Evolutionary conservation across 345 rosid genomes (phyloP), one percentile per base, ranked within the genome.

Genomic region (Lagerstroemia speciosa): DNA sequence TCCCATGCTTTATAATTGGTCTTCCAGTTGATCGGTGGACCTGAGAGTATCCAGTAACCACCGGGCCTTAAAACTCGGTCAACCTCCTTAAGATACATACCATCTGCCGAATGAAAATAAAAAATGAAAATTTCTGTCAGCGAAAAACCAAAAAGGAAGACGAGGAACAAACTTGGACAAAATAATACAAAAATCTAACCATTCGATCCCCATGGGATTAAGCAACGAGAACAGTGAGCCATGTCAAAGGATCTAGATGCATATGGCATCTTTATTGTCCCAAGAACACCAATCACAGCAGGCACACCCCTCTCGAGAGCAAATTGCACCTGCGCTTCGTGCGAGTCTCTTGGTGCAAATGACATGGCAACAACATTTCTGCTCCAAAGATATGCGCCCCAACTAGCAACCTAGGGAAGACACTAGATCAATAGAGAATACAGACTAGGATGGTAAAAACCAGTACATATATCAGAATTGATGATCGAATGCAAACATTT

Each of bases 291-390:
- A 68, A 95, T 90, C 73, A 95, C 90, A 60, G 99, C 99, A 15
- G 99, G 98, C 45, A 95, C 96, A 76, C 99, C 99, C 77, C 99
- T 89, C 79, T 95, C 99, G 5, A 95, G 87, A 45, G 99, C 99
- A 79, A 95, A 95, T 30, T 95, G 99, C 33, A 95, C 99, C 76
- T 95, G 99, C 30, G 99, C 99, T 78, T 95, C 98, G 36, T 95
- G 99, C 2, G 97, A 89, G 69, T 95, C 99, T 83, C 99, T 86
- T 19, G 98, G 99, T 29, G 99, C 99, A 64, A 95, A 95, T 3
- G 99, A 95, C 99, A 95, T 95, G 20, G 97, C 84, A 19, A 91
- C 76, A 8, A 95, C 99, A 65, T 95, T 92, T 76, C 99, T 88
- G 69, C 97, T 92, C 98, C 97, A 91, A 50, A 95, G 86, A 83